Evolutionary conservation across 2,329 filamentous ascomycete species (phyloP).

Genomic region (Fusarium kyushuense): DNA sequence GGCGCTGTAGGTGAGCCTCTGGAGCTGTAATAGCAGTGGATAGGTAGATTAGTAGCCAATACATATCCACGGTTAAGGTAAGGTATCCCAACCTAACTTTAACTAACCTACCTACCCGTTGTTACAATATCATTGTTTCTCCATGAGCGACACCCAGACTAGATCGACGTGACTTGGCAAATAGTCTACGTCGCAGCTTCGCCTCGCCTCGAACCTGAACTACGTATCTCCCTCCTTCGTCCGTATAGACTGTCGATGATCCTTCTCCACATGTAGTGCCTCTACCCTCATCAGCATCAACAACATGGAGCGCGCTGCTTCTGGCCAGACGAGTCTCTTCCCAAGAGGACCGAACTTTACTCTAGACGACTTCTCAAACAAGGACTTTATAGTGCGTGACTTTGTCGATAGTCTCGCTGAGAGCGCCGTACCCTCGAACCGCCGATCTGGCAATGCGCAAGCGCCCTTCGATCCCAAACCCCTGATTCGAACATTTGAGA

Average conservation of each 20-base stretch:
- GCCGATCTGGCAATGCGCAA: conserved; percentile 77
- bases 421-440: conserved; percentile 80
- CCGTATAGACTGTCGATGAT: conserved; percentile 22
- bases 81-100: conserved; percentile 18
- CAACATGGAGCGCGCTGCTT: conserved; percentile 59
- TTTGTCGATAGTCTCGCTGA: conserved; percentile 96
- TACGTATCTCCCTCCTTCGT: conserved; percentile 8
- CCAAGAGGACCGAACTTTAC: conserved; percentile 85
- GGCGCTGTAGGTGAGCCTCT: conserved; percentile 33
- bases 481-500: conserved; percentile 93
- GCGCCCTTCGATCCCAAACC: conserved; percentile 93
- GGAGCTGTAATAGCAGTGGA: conserved; percentile 15
- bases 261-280: conserved; percentile 50
- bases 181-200: conserved; percentile 11
- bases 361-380: conserved; percentile 86
- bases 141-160: conserved; percentile 33
- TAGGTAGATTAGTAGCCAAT: background rate
- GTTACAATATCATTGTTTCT: conserved; percentile 23
- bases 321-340: conserved; percentile 74
- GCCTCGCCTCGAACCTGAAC: background rate
- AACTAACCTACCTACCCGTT: conserved; percentile 16
- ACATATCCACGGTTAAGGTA: conserved; percentile 8
- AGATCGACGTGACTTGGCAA: conserved; percentile 27
- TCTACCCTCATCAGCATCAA: conserved; percentile 36
- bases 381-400: conserved; percentile 97